phyloP scores from a whole-genome alignment of 2,329 filamentous ascomycete genomes.

The Coleophoma eucalyptorum region DNA sequence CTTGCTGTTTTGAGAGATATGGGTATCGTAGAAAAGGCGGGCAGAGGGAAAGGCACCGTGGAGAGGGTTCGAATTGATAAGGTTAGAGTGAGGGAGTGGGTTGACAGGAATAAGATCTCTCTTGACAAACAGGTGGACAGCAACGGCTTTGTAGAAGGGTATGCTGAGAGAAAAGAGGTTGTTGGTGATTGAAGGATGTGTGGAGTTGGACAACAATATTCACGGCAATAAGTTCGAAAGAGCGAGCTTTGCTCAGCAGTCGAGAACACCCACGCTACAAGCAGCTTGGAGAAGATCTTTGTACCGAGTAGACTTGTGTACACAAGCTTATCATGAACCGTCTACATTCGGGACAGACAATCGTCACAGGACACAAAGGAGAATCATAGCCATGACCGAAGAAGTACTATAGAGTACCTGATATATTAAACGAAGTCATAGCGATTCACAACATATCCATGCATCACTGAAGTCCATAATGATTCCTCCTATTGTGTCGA shows the following conservation, averaged over 20 bases:
- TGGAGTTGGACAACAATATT: too few species aligned
- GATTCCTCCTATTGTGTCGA: neutral
- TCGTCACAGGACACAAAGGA: too few species aligned
- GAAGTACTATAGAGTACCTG: too few species aligned
- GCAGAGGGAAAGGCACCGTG: conserved; percentile 35
- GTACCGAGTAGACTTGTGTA: too few species aligned
- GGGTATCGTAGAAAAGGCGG: conserved; percentile 62
- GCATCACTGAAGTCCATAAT: neutral
- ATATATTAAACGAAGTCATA: too few species aligned
- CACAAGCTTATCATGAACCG: too few species aligned
- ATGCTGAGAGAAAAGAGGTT: conserved; percentile 45
- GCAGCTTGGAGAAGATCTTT: too few species aligned
- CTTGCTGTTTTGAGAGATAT: conserved; percentile 75
- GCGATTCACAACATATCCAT: neutral
- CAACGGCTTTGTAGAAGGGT: conserved; percentile 69
- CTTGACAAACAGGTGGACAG: conserved; percentile 67
- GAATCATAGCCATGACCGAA: too few species aligned
- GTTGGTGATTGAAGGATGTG: conserved; percentile 16
- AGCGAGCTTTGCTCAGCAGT: too few species aligned
- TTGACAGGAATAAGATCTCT: conserved; percentile 69
- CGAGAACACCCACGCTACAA: too few species aligned
- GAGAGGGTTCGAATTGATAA: conserved; percentile 47
- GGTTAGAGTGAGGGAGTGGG: conserved; percentile 52
- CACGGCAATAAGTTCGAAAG: too few species aligned
- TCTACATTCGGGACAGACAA: too few species aligned